Base-by-base conservation (phyloP, 176 grass and related monocot genomes). In the Cocos nucifera region DNA sequence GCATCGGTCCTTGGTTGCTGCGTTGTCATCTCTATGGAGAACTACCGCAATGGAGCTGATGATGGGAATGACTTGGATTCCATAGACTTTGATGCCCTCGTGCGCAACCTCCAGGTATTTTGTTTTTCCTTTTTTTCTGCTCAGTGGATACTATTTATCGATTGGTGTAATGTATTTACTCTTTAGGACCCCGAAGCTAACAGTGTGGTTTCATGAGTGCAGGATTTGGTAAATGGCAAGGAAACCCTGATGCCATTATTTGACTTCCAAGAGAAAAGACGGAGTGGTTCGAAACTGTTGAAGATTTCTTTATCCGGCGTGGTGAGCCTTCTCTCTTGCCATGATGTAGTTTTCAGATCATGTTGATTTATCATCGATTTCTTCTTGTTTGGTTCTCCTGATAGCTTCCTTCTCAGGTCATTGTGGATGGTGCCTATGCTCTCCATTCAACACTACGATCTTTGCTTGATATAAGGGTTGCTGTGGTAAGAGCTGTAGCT, bases 391-490 rank as follows among this genome's bases (percentile, higher is more conserved):
- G 56, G n/a, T 8, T 57, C 25, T 50, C 5, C 4, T 53, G 50
- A 53, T 68, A 4, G 53, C 23, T 82, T 59, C 62, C 81, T 78
- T 26, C 72, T 3, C 27, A 97, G 92, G 73, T 97, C 50, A 91
- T 97, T 75, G 87, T 97, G 2, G 92, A 97, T 82, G 92, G 92
- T 75, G 92, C 92, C 39, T 97, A 97, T 88, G 87, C 92, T 75
- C 84, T 97, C 62, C 83, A 91, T 79, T 88, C 92, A 53, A 91
- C 84, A 62, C 66, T 97, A 29, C 79, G 92, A 66, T 97, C 92
- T 63, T 71, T 97, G 51, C 79, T 91, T 65, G 92, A 97, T 80
- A 97, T 97, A 48, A 85, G 92, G 63, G 92, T 97, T 76, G 92
- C 92, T 67, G 92, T 97, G 84, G 92, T 97, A 91, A 67, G 52